phyloP scores from a whole-genome alignment of 2,329 filamentous ascomycete genomes.

The Trichoderma pleuroti region DNA sequence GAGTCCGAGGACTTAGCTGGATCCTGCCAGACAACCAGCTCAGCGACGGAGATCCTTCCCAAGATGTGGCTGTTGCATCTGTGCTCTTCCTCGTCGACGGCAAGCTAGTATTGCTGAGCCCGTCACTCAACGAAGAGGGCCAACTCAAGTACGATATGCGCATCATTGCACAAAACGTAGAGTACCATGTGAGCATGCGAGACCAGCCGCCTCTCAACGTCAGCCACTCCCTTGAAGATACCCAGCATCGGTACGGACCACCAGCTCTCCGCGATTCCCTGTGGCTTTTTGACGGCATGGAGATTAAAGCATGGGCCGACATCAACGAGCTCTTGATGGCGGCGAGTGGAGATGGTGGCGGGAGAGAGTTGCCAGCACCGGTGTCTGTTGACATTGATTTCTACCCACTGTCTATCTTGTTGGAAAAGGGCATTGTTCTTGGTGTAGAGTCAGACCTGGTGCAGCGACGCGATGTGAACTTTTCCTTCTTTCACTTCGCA shows the following conservation, averaged over 20 bases:
- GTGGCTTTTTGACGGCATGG: slow-evolving; percentile 88
- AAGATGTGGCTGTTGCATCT: slow-evolving; percentile 89
- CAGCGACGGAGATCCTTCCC: slow-evolving; percentile 85
- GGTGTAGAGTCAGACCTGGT: slow-evolving; percentile 90
- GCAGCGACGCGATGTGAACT: slow-evolving; percentile 87
- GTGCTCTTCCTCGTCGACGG: slow-evolving; percentile 97
- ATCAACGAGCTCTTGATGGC: slow-evolving; percentile 78
- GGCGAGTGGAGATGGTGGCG: slow-evolving; percentile 59
- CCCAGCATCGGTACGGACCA: slow-evolving; percentile 27
- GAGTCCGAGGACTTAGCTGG: slow-evolving; percentile 93
- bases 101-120: slow-evolving; percentile 88
- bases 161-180: slow-evolving; percentile 90
- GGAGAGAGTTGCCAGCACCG: slow-evolving; percentile 67
- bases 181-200: slow-evolving; percentile 90
- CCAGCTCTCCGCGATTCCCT: slow-evolving; percentile 74
- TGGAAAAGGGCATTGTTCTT: slow-evolving; percentile 86
- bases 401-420: slow-evolving; percentile 81
- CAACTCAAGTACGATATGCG: slow-evolving; percentile 98
- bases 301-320: slow-evolving; percentile 85
- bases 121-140: slow-evolving; percentile 75
- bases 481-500: slow-evolving; percentile 83
- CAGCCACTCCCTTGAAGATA: slow-evolving; percentile 29
- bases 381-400: slow-evolving; percentile 87
- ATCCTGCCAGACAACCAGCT: slow-evolving; percentile 88
- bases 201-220: slow-evolving; percentile 61